These are phyloP conservation scores for Rhizophora apiculata DNA, from an alignment of 345 rosid species.

Conservation along the genomic window DNA sequence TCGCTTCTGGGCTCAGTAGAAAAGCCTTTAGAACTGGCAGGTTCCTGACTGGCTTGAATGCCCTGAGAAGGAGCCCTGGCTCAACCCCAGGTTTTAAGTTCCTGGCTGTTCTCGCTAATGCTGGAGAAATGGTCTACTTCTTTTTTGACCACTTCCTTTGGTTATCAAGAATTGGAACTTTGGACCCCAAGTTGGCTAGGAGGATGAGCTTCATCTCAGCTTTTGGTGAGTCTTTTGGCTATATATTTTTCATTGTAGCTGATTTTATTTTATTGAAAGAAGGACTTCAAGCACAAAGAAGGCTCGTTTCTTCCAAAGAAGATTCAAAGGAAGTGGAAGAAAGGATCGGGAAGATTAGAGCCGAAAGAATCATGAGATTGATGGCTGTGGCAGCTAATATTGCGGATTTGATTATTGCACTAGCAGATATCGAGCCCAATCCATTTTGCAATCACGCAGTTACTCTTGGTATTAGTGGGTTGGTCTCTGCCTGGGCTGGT, in stretches of 20 bases:
- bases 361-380: conserved; percentile 69
- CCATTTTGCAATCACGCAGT: conserved; percentile 76
- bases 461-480: conserved; percentile 78
- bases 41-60: conserved; percentile 90
- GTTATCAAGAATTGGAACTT: conserved; percentile 79
- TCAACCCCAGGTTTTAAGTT: conserved; percentile 41
- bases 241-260: conserved; percentile 62
- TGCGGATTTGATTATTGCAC: conserved; percentile 78
- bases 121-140: conserved; percentile 96
- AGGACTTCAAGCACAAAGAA: conserved; percentile 47
- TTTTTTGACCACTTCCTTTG: conserved; percentile 93
- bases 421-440: conserved; percentile 85
- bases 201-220: conserved; percentile 94
- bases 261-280: conserved; percentile 61
- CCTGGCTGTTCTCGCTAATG: conserved; percentile 68
- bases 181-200: conserved; percentile 61
- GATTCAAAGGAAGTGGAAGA: conserved; percentile 30
- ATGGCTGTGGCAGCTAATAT: conserved; percentile 87
- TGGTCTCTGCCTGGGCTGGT: conserved; percentile 98
- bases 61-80: conserved; percentile 69
- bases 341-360: conserved; percentile 44
- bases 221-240: conserved; percentile 96
- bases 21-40: conserved; percentile 92
- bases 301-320: conserved; percentile 25
- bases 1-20: conserved; percentile 87